Percentiles rank a stretch among this genome's conserved stretches.
phyloP scores from a whole-genome alignment of 106 monocot genomes.

The Vanilla planifolia region DNA sequence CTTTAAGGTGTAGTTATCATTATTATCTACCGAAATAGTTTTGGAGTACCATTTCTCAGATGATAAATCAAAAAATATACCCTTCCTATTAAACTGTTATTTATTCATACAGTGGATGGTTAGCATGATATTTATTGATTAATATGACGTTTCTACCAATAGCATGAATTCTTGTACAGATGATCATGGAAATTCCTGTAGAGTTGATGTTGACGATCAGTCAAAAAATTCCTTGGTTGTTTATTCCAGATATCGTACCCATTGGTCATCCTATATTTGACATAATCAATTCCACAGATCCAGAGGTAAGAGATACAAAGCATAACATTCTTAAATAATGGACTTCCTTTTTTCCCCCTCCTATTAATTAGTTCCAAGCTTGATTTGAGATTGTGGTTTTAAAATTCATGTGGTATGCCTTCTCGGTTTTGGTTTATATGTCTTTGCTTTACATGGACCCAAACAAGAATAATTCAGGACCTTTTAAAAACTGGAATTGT shows the following conservation, averaged over 20 bases:
- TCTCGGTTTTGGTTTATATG: too few relatives aligned
- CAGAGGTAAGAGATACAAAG: constrained; percentile 47
- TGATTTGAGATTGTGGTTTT: too few relatives aligned
- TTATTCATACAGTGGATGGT: background rate
- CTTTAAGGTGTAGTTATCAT: too few relatives aligned
- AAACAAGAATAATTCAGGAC: too few relatives aligned
- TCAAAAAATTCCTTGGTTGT: constrained; percentile 93
- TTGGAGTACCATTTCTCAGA: too few relatives aligned
- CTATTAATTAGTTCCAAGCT: background rate
- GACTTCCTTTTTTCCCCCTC: background rate
- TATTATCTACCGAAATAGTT: too few relatives aligned
- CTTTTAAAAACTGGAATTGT: too few relatives aligned
- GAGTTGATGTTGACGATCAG: constrained; percentile 93
- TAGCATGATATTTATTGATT: background rate
- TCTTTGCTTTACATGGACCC: too few relatives aligned
- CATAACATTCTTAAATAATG: background rate
- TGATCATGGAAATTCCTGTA: constrained; percentile 96
- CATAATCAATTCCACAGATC: constrained; percentile 90
- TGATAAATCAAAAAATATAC: too few relatives aligned
- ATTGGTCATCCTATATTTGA: constrained; percentile 98
- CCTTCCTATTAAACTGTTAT: background rate
- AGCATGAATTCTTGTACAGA: constrained; percentile 30
- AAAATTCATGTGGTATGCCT: too few relatives aligned
- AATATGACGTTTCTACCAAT: background rate
- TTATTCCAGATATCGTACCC: constrained; percentile 91